Conservation (phyloP, 768 basidiomycete species). For the Mycena indigotica region DNA sequence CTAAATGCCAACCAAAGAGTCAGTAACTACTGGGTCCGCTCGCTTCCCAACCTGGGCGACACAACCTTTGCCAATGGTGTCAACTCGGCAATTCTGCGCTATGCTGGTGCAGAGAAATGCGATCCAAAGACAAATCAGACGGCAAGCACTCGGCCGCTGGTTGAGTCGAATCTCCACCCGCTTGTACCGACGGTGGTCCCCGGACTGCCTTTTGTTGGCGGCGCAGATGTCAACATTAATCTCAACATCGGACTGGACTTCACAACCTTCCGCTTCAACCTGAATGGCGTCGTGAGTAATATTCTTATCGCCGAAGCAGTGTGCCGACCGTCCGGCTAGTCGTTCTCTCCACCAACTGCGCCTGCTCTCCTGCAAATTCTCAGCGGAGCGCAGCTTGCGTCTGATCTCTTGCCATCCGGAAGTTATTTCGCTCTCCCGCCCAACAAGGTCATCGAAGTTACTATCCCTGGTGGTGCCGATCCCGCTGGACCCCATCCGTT, state of each 20-base stretch:
- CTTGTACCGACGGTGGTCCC: slow-evolving; percentile 33
- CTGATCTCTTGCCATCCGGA: slow-evolving; percentile 43
- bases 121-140: slow-evolving; percentile 41
- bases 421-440: slow-evolving; percentile 45
- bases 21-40: slow-evolving; percentile 46
- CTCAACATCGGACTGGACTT: slow-evolving; percentile 35
- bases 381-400: slow-evolving; percentile 43
- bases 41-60: slow-evolving; percentile 34
- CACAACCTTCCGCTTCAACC: slow-evolving; percentile 21
- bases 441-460: slow-evolving; percentile 51
- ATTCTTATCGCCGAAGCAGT: slow-evolving; percentile 46
- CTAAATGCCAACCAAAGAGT: slow-evolving; percentile 38
- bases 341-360: slow-evolving; percentile 39
- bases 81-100: slow-evolving; percentile 47
- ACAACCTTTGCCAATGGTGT: slow-evolving; percentile 35
- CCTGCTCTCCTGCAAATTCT: slow-evolving; percentile 55
- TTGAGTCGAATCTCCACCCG: slow-evolving; percentile 42
- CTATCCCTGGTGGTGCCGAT: slow-evolving; percentile 42
- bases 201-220: slow-evolving; percentile 36
- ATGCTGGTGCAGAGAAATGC: slow-evolving; percentile 29
- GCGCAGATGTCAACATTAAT: slow-evolving; percentile 44
- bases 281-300: slow-evolving; percentile 35
- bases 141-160: slow-evolving; percentile 27
- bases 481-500: slow-evolving; percentile 33
- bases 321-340: background rate